Percentiles rank a stretch among this genome's conserved stretches.
These are phyloP conservation scores for Aspergillus bertholletiae DNA, from an alignment of 495 filamentous ascomycete genomes.

Conservation along the genomic window DNA sequence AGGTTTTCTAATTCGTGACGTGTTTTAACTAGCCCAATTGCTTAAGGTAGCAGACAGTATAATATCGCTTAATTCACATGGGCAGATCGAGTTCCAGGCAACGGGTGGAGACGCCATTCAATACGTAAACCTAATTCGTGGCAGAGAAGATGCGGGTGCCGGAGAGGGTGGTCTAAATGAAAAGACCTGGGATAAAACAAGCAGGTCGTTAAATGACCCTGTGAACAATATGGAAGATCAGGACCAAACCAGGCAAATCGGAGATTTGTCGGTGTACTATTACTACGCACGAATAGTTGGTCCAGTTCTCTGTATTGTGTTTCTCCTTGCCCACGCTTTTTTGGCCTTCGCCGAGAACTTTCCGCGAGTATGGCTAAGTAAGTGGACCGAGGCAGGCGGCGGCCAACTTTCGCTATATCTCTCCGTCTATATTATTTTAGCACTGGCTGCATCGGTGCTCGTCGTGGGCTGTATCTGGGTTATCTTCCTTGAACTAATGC, in stretches of 20 bases:
- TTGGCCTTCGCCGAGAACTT: constrained; percentile 20
- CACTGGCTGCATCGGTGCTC: constrained; percentile 3
- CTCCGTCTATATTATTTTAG: constrained; percentile 4
- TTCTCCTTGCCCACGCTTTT: constrained; percentile 19
- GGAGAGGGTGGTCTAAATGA: too few species aligned
- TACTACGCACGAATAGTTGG: constrained; percentile 46
- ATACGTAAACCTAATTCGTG: too few species aligned
- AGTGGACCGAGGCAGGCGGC: constrained; percentile 26
- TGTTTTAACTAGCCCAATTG: background rate
- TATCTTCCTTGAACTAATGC: constrained; percentile 9
- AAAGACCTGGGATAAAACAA: too few species aligned
- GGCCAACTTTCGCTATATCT: constrained; percentile 9
- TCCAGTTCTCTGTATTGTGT: constrained; percentile 21
- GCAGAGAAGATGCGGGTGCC: too few species aligned
- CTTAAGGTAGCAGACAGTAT: background rate
- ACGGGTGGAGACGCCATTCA: too few species aligned
- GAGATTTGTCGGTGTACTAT: constrained; percentile 19
- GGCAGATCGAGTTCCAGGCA: background rate
- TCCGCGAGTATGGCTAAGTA: constrained; percentile 32
- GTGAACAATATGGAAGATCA: constrained; percentile 36
- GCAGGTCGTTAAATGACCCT: background rate
- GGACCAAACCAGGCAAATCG: constrained; percentile 11
- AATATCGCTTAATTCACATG: background rate
- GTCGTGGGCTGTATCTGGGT: constrained; percentile 6
- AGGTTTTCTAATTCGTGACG: background rate